Evolutionary conservation across 169 alveolate genomes (phyloP).

Genomic region (Neospora caninum): DNA sequence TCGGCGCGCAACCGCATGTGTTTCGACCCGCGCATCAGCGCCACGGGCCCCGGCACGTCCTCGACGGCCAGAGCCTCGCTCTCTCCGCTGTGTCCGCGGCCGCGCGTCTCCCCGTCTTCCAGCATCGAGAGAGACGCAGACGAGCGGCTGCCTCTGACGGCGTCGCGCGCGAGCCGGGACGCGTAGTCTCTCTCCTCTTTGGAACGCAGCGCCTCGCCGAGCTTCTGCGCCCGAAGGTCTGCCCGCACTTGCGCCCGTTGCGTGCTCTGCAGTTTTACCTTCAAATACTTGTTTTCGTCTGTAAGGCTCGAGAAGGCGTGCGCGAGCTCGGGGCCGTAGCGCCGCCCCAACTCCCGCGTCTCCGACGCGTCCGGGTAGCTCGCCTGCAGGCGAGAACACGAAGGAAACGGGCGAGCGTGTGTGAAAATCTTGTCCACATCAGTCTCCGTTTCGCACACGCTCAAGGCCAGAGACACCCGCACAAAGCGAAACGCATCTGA

Average conservation of each 20-base stretch:
- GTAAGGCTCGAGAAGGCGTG: constrained; percentile 27
- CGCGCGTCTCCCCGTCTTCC: background rate
- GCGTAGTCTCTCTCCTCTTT: constrained; percentile 55
- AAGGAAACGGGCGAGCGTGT: background rate
- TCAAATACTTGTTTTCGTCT: constrained; percentile 64
- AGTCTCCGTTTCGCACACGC: no score
- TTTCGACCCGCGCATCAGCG: background rate
- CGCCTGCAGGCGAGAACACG: constrained; percentile 22
- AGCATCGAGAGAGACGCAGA: background rate
- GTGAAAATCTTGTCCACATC: background rate
- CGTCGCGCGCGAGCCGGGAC: constrained; percentile 44
- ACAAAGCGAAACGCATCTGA: background rate
- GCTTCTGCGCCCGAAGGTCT: background rate
- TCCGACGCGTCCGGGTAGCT: constrained; percentile 64
- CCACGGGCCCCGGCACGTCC: background rate
- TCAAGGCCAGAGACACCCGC: no score
- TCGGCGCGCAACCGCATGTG: constrained; percentile 24
- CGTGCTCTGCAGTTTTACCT: constrained; percentile 58
- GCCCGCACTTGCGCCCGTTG: constrained; percentile 60
- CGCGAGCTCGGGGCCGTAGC: constrained; percentile 61
- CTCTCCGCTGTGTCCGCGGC: background rate
- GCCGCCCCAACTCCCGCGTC: constrained; percentile 58
- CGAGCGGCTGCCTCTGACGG: background rate
- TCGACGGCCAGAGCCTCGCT: background rate
- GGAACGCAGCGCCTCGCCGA: constrained; percentile 47